These are phyloP conservation scores for Cercospora sojina DNA, from an alignment of 2,329 filamentous ascomycete genomes.

Conservation along the genomic window DNA sequence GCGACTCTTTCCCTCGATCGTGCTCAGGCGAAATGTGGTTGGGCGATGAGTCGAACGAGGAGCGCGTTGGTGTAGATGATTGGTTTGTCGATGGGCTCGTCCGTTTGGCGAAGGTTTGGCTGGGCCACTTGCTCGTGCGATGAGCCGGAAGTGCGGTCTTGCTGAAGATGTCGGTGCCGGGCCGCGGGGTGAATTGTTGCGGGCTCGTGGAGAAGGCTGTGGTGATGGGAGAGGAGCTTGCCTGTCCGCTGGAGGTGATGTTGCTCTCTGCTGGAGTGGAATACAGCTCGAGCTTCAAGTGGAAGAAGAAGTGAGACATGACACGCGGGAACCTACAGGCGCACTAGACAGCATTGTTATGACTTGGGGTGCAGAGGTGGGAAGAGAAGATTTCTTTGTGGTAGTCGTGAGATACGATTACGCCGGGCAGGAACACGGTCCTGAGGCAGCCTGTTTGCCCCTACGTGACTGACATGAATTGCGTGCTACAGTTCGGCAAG, in stretches of 20 bases:
- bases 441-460: background rate
- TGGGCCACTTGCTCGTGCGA: conserved; percentile 41
- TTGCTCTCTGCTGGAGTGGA: conserved; percentile 31
- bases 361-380: background rate
- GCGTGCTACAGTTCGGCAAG: background rate
- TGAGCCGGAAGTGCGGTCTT: conserved; percentile 46
- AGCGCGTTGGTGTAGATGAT: conserved; percentile 14
- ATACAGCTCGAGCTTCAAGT: conserved; percentile 61
- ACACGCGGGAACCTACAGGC: conserved; percentile 31
- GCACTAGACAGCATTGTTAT: background rate
- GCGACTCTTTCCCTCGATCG: conserved; percentile 29
- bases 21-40: conserved; percentile 21
- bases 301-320: conserved; percentile 65
- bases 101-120: conserved; percentile 21
- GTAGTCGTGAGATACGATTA: background rate
- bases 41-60: conserved; percentile 18
- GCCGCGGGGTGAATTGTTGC: conserved; percentile 41
- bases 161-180: conserved; percentile 48
- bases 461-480: background rate
- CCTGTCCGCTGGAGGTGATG: conserved; percentile 9
- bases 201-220: background rate
- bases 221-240: background rate
- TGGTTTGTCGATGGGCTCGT: conserved; percentile 14
- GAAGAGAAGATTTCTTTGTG: background rate
- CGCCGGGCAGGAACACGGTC: background rate